Evolutionary conservation across 805 yeast genomes (phyloP).

Genomic region (Wickerhamomyces kurtzmanii): DNA sequence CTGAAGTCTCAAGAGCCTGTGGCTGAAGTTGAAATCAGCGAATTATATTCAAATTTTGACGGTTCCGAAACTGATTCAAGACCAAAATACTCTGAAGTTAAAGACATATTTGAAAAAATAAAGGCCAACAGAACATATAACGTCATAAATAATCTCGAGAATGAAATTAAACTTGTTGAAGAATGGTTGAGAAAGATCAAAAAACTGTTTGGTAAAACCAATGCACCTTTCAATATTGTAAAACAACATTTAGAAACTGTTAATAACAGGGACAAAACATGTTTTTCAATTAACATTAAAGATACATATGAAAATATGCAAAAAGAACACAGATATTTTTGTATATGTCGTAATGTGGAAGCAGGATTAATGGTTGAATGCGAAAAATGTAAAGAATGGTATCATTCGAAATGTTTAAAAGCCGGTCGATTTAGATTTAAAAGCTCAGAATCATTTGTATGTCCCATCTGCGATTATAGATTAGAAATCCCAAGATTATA

Average conservation of each 20-base stretch:
- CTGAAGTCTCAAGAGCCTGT: conserved; percentile 12
- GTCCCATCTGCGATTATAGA: conserved; percentile 44
- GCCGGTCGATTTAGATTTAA: conserved; percentile 21
- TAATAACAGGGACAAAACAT: conserved; percentile 9
- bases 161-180: conserved; percentile 18
- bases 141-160: conserved; percentile 9
- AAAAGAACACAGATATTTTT: conserved; percentile 26
- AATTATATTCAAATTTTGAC: conserved; percentile 10
- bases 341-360: conserved; percentile 55
- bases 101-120: conserved; percentile 14
- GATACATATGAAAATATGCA: conserved; percentile 5
- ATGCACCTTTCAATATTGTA: conserved; percentile 21
- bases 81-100: conserved; percentile 18
- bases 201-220: conserved; percentile 22
- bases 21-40: conserved; percentile 2
- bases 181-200: conserved; percentile 26
- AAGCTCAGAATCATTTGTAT: conserved; percentile 28
- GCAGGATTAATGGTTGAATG: conserved; percentile 61
- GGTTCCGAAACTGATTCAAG: conserved; percentile 23
- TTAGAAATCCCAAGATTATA: conserved; percentile 20
- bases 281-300: conserved; percentile 16
- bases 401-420: conserved; percentile 50
- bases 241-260: conserved; percentile 15
- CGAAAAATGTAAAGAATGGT: conserved; percentile 66
- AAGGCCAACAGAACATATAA: conserved; percentile 4